Conservation (phyloP, 2,329 filamentous ascomycete genomes). For the Fusarium keratoplasticum region DNA sequence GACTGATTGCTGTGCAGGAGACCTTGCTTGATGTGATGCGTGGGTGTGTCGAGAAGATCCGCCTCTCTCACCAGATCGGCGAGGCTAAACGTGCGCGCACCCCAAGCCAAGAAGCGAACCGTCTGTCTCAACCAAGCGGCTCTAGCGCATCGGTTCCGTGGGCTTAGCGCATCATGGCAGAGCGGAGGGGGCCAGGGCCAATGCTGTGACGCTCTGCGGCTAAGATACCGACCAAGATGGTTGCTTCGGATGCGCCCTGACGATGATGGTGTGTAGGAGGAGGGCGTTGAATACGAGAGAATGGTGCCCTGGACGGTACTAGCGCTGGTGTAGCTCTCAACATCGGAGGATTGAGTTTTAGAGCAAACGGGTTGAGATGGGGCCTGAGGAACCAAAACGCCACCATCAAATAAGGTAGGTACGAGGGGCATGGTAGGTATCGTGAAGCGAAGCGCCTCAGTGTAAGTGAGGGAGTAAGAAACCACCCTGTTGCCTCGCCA, state of each 20-base stretch:
- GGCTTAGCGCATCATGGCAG: constrained; percentile 24
- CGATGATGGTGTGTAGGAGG: constrained; percentile 27
- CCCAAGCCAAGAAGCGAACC: background rate
- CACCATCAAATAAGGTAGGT: background rate
- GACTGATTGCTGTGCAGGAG: constrained; percentile 17
- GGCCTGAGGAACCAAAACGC: constrained; percentile 24
- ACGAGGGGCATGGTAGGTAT: background rate
- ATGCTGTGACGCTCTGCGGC: constrained; percentile 17
- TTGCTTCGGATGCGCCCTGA: constrained; percentile 17
- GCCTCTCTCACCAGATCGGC: background rate
- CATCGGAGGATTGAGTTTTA: constrained; percentile 23
- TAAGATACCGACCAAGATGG: constrained; percentile 21
- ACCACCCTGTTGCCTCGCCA: background rate
- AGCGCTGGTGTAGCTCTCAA: background rate
- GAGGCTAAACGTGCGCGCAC: background rate
- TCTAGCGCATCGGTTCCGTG: constrained; percentile 33
- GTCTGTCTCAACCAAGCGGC: constrained; percentile 19
- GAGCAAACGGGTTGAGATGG: constrained; percentile 13
- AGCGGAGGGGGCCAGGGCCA: constrained; percentile 13
- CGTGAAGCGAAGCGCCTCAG: background rate
- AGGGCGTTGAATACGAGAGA: constrained; percentile 43
- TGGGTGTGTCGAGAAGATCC: background rate
- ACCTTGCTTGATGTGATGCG: background rate
- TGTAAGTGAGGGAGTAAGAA: background rate
- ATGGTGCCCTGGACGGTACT: constrained; percentile 22